These are phyloP conservation scores for Fusarium xylarioides DNA, from an alignment of 2,329 filamentous ascomycete genomes.

Conservation along the genomic window DNA sequence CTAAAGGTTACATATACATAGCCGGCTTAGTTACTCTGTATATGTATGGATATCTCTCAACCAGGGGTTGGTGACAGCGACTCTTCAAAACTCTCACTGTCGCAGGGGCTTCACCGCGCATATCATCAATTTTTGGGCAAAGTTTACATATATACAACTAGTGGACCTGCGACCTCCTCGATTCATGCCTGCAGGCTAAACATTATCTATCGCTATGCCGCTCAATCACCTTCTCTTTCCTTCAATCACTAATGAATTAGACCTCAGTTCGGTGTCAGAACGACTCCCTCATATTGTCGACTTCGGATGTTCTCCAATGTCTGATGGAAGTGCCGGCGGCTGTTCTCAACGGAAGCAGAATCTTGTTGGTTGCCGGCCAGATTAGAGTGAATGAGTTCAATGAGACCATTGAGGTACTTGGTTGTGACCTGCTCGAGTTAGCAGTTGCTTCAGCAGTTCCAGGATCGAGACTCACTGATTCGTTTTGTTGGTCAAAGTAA, in stretches of 20 bases:
- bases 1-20: not conserved
- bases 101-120: constrained; percentile 1
- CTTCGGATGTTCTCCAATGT: constrained; percentile 93
- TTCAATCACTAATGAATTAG: not conserved
- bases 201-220: constrained; percentile 43
- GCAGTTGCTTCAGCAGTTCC: not conserved
- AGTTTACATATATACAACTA: constrained; percentile 45
- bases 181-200: constrained; percentile 22
- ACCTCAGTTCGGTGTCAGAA: constrained; percentile 67
- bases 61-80: not conserved
- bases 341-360: constrained; percentile 83
- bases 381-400: constrained; percentile 98
- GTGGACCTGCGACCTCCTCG: constrained; percentile 25
- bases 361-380: constrained; percentile 85
- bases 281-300: constrained; percentile 91
- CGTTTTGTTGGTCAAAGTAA: constrained; percentile 99
- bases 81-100: constrained; percentile 14
- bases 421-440: constrained; percentile 73
- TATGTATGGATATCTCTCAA: not conserved
- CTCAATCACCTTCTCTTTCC: constrained; percentile 18
- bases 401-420: constrained; percentile 97
- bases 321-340: constrained; percentile 91
- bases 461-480: constrained; percentile 70
- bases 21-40: not conserved
- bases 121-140: constrained; percentile 33